Conservation (phyloP, 2,329 filamentous ascomycete genomes). For the Cladophialophora psammophila region DNA sequence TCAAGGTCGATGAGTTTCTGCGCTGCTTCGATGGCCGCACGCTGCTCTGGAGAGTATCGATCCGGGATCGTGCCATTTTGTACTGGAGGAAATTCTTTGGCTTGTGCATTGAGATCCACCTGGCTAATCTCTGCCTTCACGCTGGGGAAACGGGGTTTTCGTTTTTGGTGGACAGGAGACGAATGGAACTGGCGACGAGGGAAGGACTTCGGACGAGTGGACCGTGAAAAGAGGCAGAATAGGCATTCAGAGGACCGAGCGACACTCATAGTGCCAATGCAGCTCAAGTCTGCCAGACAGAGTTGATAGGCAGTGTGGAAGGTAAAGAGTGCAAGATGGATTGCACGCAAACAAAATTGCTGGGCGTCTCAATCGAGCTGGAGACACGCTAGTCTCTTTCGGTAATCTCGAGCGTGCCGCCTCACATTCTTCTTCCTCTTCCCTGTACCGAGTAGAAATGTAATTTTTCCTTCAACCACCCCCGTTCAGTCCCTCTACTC, state of each 20-base stretch:
- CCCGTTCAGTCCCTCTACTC: neutral
- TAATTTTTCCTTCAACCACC: neutral
- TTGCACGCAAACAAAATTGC: neutral
- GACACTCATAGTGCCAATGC: slow-evolving; percentile 55
- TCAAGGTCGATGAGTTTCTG: slow-evolving; percentile 76
- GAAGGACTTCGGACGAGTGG: slow-evolving; percentile 49
- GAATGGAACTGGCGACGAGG: slow-evolving; percentile 59
- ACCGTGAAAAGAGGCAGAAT: slow-evolving; percentile 57
- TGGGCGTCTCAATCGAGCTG: slow-evolving; percentile 5
- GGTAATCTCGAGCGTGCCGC: slow-evolving; percentile 15
- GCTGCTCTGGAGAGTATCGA: slow-evolving; percentile 80
- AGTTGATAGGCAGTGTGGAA: neutral
- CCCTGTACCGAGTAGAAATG: neutral
- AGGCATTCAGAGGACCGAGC: slow-evolving; percentile 59
- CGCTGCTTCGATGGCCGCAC: slow-evolving; percentile 80
- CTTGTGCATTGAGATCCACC: slow-evolving; percentile 29
- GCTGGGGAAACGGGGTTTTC: slow-evolving; percentile 52
- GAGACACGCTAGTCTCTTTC: slow-evolving; percentile 18
- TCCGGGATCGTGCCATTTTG: slow-evolving; percentile 37
- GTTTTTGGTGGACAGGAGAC: slow-evolving; percentile 46
- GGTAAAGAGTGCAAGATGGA: slow-evolving; percentile 9
- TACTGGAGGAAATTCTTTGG: slow-evolving; percentile 27
- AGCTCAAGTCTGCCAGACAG: slow-evolving; percentile 24
- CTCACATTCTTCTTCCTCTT: slow-evolving; percentile 14
- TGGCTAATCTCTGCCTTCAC: slow-evolving; percentile 48